Base-by-base conservation (phyloP, 768 basidiomycete genomes). In the Rhodotorula babjevae region DNA sequence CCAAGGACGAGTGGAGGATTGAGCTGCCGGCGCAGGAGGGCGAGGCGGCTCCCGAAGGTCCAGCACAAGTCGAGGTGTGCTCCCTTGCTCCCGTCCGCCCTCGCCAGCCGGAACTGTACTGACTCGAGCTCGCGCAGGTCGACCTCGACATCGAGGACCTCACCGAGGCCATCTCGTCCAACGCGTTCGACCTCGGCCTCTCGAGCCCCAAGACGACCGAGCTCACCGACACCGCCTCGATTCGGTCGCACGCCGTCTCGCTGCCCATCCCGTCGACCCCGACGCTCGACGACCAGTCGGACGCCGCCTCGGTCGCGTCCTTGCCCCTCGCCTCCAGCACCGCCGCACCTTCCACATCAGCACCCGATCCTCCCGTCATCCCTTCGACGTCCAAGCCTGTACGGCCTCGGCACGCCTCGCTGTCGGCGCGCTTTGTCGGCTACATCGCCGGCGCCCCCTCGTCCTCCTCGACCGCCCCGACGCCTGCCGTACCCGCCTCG, bases 391-490 rank as follows among this genome's bases (percentile, higher is more conserved):
- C 66, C 60, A 74, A 69, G 44, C 55, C 61, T 8, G n/a, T 21
- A 9, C 65, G 74, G 1, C 36, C 53, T 0, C 71, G 74, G 0
- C 71, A 76, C 10, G 68, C 74, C 4, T 76, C 74, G 8, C 65
- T 76, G 14, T 76, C 74, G 4, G 62, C 74, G 14, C 71, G 74
- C 16, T 49, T 76, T 42, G 72, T 76, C 29, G 65, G 65, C n/a
- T 67, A 65, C 50, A 44, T 67, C 58, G 58, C 29, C 50, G 56
- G 29, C 33, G 53, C 40, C 2, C n/a, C 46, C 46, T 6, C 61
- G 10, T 12, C 40, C 60, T 44, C 25, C 56, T 2, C 56, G 47
- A 2, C 36, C 21, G 9, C 1, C 47, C 2, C 44, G 27, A 18
- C 60, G 6, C 9, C 60, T 42, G 44, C 49, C 53, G 2, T 46